Evolutionary conservation across 1,284 basidiomycete species (phyloP), one percentile per base, ranked within the genome.

Genomic region (Cerioporus squamosus): DNA sequence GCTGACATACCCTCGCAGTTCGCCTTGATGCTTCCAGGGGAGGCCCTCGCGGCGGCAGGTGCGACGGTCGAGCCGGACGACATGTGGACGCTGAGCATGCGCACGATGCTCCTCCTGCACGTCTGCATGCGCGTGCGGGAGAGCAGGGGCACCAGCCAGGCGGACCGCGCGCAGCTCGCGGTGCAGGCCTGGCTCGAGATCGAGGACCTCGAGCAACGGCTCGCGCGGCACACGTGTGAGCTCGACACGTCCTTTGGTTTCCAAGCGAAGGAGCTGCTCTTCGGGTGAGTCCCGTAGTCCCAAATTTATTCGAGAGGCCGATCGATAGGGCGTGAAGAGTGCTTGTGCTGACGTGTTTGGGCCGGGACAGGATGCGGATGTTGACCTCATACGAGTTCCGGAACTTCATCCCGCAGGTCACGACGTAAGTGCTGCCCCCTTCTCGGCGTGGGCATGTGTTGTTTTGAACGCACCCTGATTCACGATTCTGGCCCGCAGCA

Each of bases 61-160:
- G 29, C 24, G 17, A 50, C 62, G 33, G 54, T 74, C n/a, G 60
- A 86, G 65, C 20, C 85, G 66, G 83, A 89, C 57, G 86, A 85
- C 4, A 77, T 90, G 15, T 91, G 87, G 88, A 86, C 86, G 6
- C 72, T 91, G 45, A 82, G 85, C 67, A 81, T 85, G 62, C 82
- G 88, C 39, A 77, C 81, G 7, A 86, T 86, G 73, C 72, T 91
- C n/a, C 75, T 91, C 20, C 89, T 88, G 85, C 83, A 88, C 67
- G 79, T 33, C 12, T 91, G 88, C 66, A 74, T 85, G 51, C 81
- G 81, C 38, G 84, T 87, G 76, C 81, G 82, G 15, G 75, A 75
- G 50, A 77, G 81, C 55, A 47, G 59, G 1, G 62, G 58, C 17
- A 74, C 77, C 18, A 72, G 75, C 40, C 81, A 84, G 40, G 69